Evolutionary conservation across 768 basidiomycete genomes (phyloP), one percentile per base, ranked within the genome.

Genomic region (Amanita inopinata): DNA sequence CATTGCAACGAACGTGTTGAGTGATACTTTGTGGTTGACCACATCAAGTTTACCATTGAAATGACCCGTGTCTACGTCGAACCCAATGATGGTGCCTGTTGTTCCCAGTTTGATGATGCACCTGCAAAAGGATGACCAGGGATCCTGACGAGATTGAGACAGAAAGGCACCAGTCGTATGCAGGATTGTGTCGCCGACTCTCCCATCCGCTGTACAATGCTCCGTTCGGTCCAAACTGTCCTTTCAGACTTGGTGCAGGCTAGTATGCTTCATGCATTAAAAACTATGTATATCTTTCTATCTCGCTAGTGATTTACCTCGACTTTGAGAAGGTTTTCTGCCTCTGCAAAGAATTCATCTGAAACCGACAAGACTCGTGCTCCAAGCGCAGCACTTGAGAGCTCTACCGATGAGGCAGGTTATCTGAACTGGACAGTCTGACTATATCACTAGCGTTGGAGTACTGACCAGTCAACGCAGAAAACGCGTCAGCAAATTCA

Each of bases 161-260:
- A 11, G 25, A 12, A 15, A 30, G 12, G 40, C 23, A 90, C 94
- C 96, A 98, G 59, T 99, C 96, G 53, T 80, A 76, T 1, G 71
- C 55, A 1, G 84, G 78, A 61, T 96, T 97, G 61, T 99, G 96
- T 51, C 96, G 66, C 31, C 91, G 68, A 19, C 73, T 74, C 60
- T 99, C 96, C 96, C 96, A 99, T 40, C 93, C 96, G 50, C 83
- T 88, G 61, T 73, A 98, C 17, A 97, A 62, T 0, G 94, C 94
- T 17, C 96, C 96, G 31, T 92, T 94, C 2, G 91, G 87, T 5
- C 94, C 94, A 53, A 92, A 99, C 51, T 92, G 89, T n/a, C 96
- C 96, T 61, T 93, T 92, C 56, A 96, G 62, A 50, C 82, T 89
- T 3, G 72, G 75, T 17, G 93, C 79, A 5, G 93, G 85, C 92